Percentiles rank a stretch among this genome's conserved stretches.
Conservation (phyloP, 2,329 filamentous ascomycete genomes). For the Fusarium incarnatum region DNA sequence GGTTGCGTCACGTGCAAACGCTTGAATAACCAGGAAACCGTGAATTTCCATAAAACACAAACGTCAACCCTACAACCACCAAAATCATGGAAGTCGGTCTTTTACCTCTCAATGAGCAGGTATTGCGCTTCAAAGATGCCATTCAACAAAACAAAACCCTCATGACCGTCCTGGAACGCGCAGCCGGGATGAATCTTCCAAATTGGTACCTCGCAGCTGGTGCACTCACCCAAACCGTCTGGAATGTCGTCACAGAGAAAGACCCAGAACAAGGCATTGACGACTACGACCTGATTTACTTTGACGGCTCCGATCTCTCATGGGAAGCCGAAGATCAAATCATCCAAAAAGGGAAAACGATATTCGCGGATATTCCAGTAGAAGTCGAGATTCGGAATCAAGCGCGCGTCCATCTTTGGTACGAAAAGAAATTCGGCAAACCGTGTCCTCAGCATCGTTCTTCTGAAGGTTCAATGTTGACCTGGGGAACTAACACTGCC, state of each 20-base stretch:
- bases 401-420: slow-evolving; percentile 55
- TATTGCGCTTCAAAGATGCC: slow-evolving; percentile 36
- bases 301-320: slow-evolving; percentile 50
- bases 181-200: slow-evolving; percentile 45
- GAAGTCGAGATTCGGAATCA: slow-evolving; percentile 55
- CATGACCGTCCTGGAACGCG: slow-evolving; percentile 44
- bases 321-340: slow-evolving; percentile 53
- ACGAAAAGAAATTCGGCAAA: slow-evolving; percentile 48
- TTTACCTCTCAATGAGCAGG: slow-evolving; percentile 46
- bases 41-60: slow-evolving; percentile 9
- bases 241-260: slow-evolving; percentile 49
- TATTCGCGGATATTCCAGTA: slow-evolving; percentile 49
- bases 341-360: slow-evolving; percentile 46
- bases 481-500: slow-evolving; percentile 53
- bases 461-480: slow-evolving; percentile 50
- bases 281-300: slow-evolving; percentile 55
- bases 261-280: slow-evolving; percentile 50
- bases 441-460: slow-evolving; percentile 48
- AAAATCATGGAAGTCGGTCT: slow-evolving; percentile 32
- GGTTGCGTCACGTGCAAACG: slow-evolving; percentile 9
- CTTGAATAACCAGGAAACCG: background rate
- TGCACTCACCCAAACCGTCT: slow-evolving; percentile 54
- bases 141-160: slow-evolving; percentile 49
- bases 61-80: background rate
- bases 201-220: slow-evolving; percentile 54